phyloP scores from a whole-genome alignment of 2,329 filamentous ascomycete species.

The Trichoderma atrobrunneum region DNA sequence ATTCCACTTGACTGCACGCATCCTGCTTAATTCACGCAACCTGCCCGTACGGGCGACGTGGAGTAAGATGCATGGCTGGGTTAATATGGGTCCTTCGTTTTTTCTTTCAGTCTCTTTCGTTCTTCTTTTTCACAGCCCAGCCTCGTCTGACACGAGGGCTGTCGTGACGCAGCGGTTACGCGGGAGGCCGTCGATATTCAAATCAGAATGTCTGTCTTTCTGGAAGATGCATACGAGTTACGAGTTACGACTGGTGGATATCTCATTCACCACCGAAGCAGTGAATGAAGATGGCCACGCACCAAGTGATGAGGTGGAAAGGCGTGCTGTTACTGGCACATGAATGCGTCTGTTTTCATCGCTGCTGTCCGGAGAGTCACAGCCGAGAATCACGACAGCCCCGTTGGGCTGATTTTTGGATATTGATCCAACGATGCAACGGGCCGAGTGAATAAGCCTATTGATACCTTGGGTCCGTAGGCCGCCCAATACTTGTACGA shows the following conservation, averaged over 20 bases:
- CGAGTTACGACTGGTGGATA: neutral
- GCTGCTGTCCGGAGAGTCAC: neutral
- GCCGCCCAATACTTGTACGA: constrained; percentile 1
- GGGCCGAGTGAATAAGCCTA: neutral
- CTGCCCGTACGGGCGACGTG: neutral
- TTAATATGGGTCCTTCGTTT: constrained; percentile 23
- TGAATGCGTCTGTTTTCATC: neutral
- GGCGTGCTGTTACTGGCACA: neutral
- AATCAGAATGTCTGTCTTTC: neutral
- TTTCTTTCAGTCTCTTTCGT: neutral
- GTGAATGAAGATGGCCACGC: neutral
- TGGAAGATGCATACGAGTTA: neutral
- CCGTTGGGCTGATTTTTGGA: constrained; percentile 2
- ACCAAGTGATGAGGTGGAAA: neutral
- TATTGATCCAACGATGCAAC: neutral
- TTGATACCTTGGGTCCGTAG: neutral
- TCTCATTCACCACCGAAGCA: neutral
- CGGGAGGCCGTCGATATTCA: neutral
- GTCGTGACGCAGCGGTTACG: neutral
- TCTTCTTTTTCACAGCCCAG: constrained; percentile 23
- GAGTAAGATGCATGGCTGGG: constrained; percentile 14
- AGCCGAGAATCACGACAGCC: neutral
- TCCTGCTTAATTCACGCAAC: neutral
- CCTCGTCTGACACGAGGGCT: neutral
- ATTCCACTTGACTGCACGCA: neutral